Percentiles rank a stretch among this genome's conserved stretches.
phyloP scores from a whole-genome alignment of 2,329 filamentous ascomycete species.

The Calonectria pseudoreteaudii region DNA sequence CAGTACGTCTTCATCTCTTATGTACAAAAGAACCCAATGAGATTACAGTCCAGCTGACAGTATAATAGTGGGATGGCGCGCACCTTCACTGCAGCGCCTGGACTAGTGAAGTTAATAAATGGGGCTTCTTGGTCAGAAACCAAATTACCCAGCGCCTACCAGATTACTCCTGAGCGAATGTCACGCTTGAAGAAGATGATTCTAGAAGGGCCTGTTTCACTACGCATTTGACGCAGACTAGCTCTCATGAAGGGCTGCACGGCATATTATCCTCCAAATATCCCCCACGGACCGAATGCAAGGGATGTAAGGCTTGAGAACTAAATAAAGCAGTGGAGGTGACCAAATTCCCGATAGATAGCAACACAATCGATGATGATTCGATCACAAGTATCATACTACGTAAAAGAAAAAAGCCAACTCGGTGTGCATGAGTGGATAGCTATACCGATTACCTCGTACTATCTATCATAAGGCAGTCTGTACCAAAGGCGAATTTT shows the following conservation, averaged over 20 bases:
- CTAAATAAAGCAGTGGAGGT: not conserved
- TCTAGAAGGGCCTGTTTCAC: not conserved
- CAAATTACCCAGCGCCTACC: slow-evolving; percentile 18
- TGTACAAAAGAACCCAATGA: too few species aligned
- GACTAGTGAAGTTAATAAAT: slow-evolving; percentile 24
- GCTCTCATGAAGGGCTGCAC: too few species aligned
- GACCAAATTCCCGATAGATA: not conserved
- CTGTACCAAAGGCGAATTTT: too few species aligned
- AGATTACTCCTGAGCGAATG: slow-evolving; percentile 15
- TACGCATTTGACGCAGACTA: not conserved
- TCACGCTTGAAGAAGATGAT: not conserved
- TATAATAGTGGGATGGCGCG: slow-evolving; percentile 24
- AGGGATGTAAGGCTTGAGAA: not conserved
- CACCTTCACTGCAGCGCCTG: slow-evolving; percentile 27
- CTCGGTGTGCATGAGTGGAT: not conserved
- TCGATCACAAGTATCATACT: not conserved
- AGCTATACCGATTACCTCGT: not conserved
- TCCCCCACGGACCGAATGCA: not conserved
- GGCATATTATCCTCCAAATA: not conserved
- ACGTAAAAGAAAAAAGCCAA: too few species aligned
- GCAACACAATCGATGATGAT: not conserved
- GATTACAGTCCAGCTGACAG: not conserved
- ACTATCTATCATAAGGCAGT: not conserved
- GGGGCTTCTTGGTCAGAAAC: slow-evolving; percentile 24
- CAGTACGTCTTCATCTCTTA: slow-evolving; percentile 17